Base-by-base conservation (phyloP, 116 monocot species). In the Posidonia oceanica region DNA sequence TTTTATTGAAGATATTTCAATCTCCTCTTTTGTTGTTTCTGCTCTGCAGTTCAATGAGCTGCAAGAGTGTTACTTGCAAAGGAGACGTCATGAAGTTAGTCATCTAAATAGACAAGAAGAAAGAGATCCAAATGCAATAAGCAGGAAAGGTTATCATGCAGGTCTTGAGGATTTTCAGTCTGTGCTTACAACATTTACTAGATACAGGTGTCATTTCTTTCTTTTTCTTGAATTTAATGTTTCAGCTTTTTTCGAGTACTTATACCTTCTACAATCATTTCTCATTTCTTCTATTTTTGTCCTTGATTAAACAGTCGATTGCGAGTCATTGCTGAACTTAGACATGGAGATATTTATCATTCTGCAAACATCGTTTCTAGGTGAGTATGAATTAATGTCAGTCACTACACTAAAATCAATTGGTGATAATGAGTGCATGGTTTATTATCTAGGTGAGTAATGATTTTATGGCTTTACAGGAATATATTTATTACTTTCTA, bases 161-260 rank as follows among this genome's bases (percentile, higher is more conserved):
- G 93, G 90, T 64, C 88, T 98, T 61, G 87, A 89, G 66, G 90
- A 98, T 84, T 98, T 98, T 78, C 98, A 98, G 69, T 98, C 93
- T 69, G 98, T 98, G 23, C 75, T 98, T 40, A 82, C 93, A 17
- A 98, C 98, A 60, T 93, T 98, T 74, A 98, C 93, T 61, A 83
- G 87, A 77, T 98, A 93, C 81, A 98, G 98, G 98, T 93, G 12
- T 64, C n/a, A n/a, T 29, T 67, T 23, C 15, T 8, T 3, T 15
- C 0, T 66, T 66, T 53, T 73, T 66, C 29, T 38, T 69, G 39
- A 39, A 57, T 57, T 22, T 39, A 36, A 38, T 15, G 64, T 3
- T 58, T 58, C 7, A 68, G 17, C 1, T 23, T 22, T 65, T 41
- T 6, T 42, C 6, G 11, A 40, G 36, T 69, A 59, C 20, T 53